Base-by-base conservation (phyloP, 2,329 filamentous ascomycete genomes). In the Microcyclosporella mali region DNA sequence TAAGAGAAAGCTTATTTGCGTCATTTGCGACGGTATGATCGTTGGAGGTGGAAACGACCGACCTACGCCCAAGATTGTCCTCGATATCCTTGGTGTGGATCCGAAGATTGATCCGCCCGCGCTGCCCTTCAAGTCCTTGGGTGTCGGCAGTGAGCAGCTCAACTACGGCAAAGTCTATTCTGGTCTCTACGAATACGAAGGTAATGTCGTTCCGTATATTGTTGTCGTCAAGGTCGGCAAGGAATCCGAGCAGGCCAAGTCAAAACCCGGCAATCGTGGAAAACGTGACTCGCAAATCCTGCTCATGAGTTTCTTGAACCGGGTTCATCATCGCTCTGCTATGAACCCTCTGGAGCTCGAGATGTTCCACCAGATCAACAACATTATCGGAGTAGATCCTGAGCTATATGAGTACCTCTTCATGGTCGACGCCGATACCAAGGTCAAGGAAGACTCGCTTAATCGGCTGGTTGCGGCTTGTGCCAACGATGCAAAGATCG, bases 221-320 rank as follows among this genome's bases (percentile, higher is more conserved):
- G 92, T 98, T 9, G 75, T 98, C 17, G 90, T 97, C 64, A 98
- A 98, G 71, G 85, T 95, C 47, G 92, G 92, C 63, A 97, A 95
- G 68, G 88, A 95, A 64, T 94, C 89, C 4, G 92, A 98, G 66
- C 88, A 94, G 65, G 72, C 68, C 59, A 92, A 90, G 68, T 73
- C 88, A 2, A 97, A 95, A 72, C 92, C 92, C 40, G 92, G 92
- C 57, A 98, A 98, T 70, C 86, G 92, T 67, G 92, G 92, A 68
- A 98, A 98, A 77, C 90, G 92, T 77, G 92, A 98, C 67, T 97
- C 92, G 41, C 92, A 98, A 68, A 94, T 98, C 84, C 76, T 98
- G 51, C 71, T 97, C 49, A 98, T 98, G 92, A 84, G 92, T 52
- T 98, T 98, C 82, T 79, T 98, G 61, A 97, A 98, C 77, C 87